phyloP scores from a whole-genome alignment of 2,329 filamentous ascomycete genomes.

The Fusarium sp. region DNA sequence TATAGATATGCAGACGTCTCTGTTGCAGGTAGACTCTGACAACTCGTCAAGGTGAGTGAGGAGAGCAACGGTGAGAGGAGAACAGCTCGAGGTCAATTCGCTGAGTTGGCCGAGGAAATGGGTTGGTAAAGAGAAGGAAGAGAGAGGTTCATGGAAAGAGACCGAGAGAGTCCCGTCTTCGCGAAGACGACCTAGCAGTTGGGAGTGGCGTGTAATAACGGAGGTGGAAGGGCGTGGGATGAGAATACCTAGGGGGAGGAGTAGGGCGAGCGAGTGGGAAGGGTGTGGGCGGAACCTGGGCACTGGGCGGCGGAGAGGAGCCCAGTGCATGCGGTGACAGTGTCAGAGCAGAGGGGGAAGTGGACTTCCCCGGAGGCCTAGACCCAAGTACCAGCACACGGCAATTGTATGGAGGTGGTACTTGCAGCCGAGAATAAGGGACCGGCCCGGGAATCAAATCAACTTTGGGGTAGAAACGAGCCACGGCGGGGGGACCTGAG shows the following conservation, averaged over 20 bases:
- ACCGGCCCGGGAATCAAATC: constrained; percentile 34
- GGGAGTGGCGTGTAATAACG: constrained; percentile 31
- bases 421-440: constrained; percentile 12
- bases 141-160: constrained; percentile 39
- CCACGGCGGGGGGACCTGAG: constrained; percentile 5
- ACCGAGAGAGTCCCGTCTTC: constrained; percentile 39
- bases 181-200: constrained; percentile 33
- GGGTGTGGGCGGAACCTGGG: constrained; percentile 31
- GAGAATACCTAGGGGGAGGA: neutral
- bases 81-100: constrained; percentile 11
- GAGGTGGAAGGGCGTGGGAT: constrained; percentile 29
- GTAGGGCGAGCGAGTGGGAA: constrained; percentile 22
- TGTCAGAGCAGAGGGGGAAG: constrained; percentile 31
- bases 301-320: constrained; percentile 33
- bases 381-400: constrained; percentile 12
- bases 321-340: constrained; percentile 10
- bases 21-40: neutral
- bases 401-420: constrained; percentile 22
- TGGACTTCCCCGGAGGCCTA: constrained; percentile 35
- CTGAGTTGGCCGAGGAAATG: constrained; percentile 8
- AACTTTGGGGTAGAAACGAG: constrained; percentile 35
- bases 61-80: constrained; percentile 20
- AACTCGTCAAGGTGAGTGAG: constrained; percentile 20
- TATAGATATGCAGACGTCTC: neutral
- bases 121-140: constrained; percentile 26